A percentile compares a stretch with the other conserved stretches of the same genome.
Conservation (phyloP, 2,329 filamentous ascomycete species). For the Xylariaceae sp. region DNA sequence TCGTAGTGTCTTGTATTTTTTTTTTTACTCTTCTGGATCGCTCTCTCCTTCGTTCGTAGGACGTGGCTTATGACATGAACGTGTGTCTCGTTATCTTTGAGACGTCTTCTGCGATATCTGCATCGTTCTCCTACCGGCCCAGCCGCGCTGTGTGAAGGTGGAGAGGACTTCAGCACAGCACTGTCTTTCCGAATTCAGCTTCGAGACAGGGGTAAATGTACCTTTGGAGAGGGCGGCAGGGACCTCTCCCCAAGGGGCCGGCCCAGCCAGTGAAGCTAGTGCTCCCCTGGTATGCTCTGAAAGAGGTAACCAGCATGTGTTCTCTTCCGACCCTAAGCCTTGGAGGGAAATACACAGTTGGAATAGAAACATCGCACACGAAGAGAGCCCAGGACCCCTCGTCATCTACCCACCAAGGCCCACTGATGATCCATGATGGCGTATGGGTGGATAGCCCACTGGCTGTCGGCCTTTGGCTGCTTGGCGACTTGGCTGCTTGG, state of each 20-base stretch:
- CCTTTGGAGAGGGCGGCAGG: slow-evolving; percentile 21
- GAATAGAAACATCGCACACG: slow-evolving; percentile 24
- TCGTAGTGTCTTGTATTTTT: slow-evolving; percentile 15
- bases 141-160: slow-evolving; percentile 25
- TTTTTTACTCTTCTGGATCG: slow-evolving; percentile 13
- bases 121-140: slow-evolving; percentile 21
- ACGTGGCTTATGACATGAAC: slow-evolving; percentile 20
- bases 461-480: too few species aligned
- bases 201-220: slow-evolving; percentile 19
- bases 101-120: slow-evolving; percentile 13
- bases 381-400: slow-evolving; percentile 24
- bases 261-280: neutral
- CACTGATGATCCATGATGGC: slow-evolving; percentile 27
- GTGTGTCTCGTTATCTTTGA: slow-evolving; percentile 22
- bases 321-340: slow-evolving; percentile 23
- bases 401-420: slow-evolving; percentile 24
- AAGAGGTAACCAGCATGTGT: slow-evolving; percentile 28
- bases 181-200: slow-evolving; percentile 29
- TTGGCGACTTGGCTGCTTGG: slow-evolving; percentile 24
- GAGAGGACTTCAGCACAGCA: slow-evolving; percentile 18
- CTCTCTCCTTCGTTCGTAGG: slow-evolving; percentile 8
- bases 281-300: slow-evolving; percentile 2
- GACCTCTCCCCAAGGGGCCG: neutral
- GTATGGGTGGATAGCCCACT: slow-evolving; percentile 27
- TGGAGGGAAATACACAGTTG: slow-evolving; percentile 34